Evolutionary conservation across 1,139 yeast genomes (phyloP), one percentile per base, ranked within the genome.

Genomic region (Meyerozyma sp.): DNA sequence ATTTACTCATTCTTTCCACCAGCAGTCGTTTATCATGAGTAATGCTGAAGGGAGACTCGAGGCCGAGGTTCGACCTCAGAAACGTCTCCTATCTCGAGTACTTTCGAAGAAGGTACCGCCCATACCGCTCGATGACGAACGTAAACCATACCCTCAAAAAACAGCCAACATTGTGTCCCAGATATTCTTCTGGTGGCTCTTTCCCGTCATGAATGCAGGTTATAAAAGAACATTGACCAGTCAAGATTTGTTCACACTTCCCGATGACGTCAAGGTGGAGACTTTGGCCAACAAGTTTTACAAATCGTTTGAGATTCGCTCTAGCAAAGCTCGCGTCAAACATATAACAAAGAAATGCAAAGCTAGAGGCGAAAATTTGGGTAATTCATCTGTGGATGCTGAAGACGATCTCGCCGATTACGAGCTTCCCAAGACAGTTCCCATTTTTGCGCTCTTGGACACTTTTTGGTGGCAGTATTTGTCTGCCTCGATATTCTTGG

Each of bases 391-490:
- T 5, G 44, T 58, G 2, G 58, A 52, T 9, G 56, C 47, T 0
- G 62, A 63, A 13, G 58, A 51, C 3, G 71, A 71, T 52, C 46
- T 61, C 47, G 40, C 59, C 41, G 65, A 62, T 14, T 62, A 61
- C 47, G 41, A 46, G 28, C 45, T 59, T 32, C 55, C 68, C 20
- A 51, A 51, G 39, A 44, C 39, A 20, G 44, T 55, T 7, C 50
- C 37, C 4, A 34, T 34, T 10, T 48, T 58, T 45, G 75, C 87
- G 0, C 57, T 84, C 9, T 73, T 79, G 42, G 71, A 70, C 47
- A 82, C 91, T 5, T 84, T 82, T 57, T 73, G 68, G 48, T 61
- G 63, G 56, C 77, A 77, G 44, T 80, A 77, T 56, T 54, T 70
- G 41, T 50, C 66, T 29, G 77, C 81, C 0, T 29, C 32, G 20